Base-by-base conservation (phyloP, 495 filamentous ascomycete genomes). In the Hypoxylon rickii region DNA sequence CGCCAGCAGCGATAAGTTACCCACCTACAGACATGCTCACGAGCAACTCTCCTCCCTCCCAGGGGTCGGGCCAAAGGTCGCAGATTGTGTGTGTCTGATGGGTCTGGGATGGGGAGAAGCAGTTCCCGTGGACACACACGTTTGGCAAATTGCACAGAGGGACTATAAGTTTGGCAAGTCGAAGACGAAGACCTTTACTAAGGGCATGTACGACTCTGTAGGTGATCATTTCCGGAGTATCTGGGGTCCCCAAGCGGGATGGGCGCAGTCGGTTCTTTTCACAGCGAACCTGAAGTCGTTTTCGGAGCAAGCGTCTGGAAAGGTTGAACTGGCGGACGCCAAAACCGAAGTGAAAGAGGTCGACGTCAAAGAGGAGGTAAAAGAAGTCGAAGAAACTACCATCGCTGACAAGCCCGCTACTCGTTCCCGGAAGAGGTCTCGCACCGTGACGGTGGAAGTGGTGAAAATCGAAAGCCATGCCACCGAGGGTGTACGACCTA, bases 241-340 rank as follows among this genome's bases (percentile, higher is more conserved):
- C 3, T 97, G 95, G 95, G 94, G 94, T 0, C 83, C 86, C 24
- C 89, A 97, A 60, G 94, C 94, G 7, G 94, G 94, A 1, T 99
- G 95, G 95, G 95, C 94, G 1, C 94, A 99, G 71, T 93, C 87
- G 32, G 95, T 98, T 13, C 79, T 99, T 3, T 99, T 99, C 68
- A 94, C 94, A 0, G 95, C 94, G 2, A 92, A 99, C 68, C 71
- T 99, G 39, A 88, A 85, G 67, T 84, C 88, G 0, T 97, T 97
- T 66, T 83, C 90, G 7, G 88, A 89, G 69, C 79, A 73, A 67
- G 76, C 54, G 45, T 44, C 50, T 7, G 55, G 76, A 68, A 70
- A 78, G 10, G 66, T 77, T 1, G 81, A 86, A 58, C 68, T 75
- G 3, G 74, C 84, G 42, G 73, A 75, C 2, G 70, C 79, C 48